These are phyloP conservation scores for Torulaspora indica DNA, from an alignment of 805 yeast genomes.

Conservation along the genomic window DNA sequence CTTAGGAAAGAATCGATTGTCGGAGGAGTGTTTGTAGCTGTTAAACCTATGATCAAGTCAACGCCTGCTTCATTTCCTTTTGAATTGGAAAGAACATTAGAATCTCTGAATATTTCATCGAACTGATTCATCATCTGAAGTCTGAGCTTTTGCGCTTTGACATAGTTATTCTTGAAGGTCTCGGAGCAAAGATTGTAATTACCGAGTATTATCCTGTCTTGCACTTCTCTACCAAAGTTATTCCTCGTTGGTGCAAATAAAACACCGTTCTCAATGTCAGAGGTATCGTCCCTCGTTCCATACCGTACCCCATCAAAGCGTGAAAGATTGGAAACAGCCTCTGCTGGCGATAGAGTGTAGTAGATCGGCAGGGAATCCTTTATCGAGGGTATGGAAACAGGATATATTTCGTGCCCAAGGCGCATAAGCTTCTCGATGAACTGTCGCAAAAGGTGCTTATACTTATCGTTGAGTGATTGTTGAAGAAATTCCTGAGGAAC, in stretches of 20 bases:
- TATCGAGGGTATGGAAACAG: constrained; percentile 69
- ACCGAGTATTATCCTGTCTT: constrained; percentile 78
- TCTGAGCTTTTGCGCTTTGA: constrained; percentile 69
- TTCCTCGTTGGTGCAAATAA: constrained; percentile 58
- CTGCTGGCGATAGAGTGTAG: constrained; percentile 85
- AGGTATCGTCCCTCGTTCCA: constrained; percentile 49
- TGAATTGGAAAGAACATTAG: constrained; percentile 39
- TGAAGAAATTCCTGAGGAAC: constrained; percentile 64
- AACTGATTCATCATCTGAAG: constrained; percentile 58
- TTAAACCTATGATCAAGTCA: constrained; percentile 73
- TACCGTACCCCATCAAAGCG: constrained; percentile 88
- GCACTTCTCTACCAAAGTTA: constrained; percentile 73
- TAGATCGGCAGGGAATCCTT: constrained; percentile 69
- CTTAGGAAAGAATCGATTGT: constrained; percentile 42
- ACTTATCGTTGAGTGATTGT: constrained; percentile 46
- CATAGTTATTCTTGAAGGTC: constrained; percentile 62
- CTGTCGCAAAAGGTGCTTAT: constrained; percentile 45
- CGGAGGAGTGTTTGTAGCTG: constrained; percentile 57
- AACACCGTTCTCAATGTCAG: constrained; percentile 36
- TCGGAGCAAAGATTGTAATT: constrained; percentile 79
- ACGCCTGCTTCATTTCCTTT: constrained; percentile 38
- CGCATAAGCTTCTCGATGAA: constrained; percentile 43
- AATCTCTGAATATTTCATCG: constrained; percentile 52
- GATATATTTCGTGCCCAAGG: constrained; percentile 48
- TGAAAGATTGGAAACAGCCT: constrained; percentile 87